These are phyloP conservation scores for Psidium guajava DNA, from an alignment of 345 rosid species.

Conservation along the genomic window DNA sequence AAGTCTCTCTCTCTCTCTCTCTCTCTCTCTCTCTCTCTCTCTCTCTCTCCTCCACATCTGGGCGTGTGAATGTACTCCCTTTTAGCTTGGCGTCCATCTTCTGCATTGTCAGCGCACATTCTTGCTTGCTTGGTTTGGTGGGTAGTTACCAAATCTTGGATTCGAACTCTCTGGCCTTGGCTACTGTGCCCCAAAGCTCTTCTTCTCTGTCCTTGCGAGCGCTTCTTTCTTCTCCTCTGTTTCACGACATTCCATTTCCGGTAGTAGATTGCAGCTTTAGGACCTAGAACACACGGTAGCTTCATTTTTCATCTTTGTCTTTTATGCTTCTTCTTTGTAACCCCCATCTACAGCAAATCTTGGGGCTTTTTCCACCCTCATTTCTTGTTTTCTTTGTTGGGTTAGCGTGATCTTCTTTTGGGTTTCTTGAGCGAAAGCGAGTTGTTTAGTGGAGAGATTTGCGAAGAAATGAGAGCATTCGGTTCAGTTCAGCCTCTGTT, in stretches of 20 bases:
- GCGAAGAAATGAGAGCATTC: slow-evolving; percentile 26
- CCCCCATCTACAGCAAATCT: not conserved
- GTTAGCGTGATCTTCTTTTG: not conserved
- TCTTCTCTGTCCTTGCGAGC: not conserved
- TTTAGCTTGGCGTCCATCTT: not conserved
- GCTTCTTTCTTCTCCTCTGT: slow-evolving; percentile 5
- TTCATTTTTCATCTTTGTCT: not conserved
- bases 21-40: no score
- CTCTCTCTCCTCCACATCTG: not conserved
- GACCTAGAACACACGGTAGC: not conserved
- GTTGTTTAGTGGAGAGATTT: slow-evolving; percentile 5
- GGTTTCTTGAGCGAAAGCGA: slow-evolving; percentile 6
- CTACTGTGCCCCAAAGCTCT: not conserved
- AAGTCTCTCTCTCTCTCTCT: slow-evolving; percentile 23
- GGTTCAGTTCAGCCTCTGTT: slow-evolving; percentile 25
- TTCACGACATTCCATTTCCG: not conserved
- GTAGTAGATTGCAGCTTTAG: not conserved
- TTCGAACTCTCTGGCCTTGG: slow-evolving; percentile 11
- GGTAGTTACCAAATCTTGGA: slow-evolving; percentile 43
- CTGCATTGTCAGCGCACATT: not conserved
- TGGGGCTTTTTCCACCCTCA: not conserved
- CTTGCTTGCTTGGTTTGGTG: slow-evolving; percentile 22
- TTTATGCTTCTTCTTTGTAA: not conserved
- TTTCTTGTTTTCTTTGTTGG: slow-evolving; percentile 8
- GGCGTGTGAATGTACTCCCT: not conserved